These are phyloP conservation scores for Echria macrotheca DNA, from an alignment of 495 filamentous ascomycete species.

Conservation along the genomic window DNA sequence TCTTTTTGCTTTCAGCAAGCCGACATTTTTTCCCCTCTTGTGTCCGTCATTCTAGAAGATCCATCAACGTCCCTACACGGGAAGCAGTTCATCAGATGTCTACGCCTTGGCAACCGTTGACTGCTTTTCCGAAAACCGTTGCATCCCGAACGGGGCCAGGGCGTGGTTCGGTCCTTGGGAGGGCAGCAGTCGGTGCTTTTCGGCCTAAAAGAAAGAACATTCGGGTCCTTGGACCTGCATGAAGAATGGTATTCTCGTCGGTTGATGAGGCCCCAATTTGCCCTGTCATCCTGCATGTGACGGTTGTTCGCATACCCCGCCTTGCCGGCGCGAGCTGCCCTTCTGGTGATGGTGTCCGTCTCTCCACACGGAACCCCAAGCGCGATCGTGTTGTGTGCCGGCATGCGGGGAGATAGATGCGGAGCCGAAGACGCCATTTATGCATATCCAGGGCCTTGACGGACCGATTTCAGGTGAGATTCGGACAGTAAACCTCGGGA, in stretches of 20 bases:
- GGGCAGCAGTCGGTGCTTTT: not conserved
- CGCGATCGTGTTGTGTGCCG: constrained; percentile 5
- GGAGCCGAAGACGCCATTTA: not conserved
- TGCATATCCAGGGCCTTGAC: constrained; percentile 3
- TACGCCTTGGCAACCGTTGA: too few relatives aligned
- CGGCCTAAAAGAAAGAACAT: too few relatives aligned
- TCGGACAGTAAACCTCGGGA: not conserved
- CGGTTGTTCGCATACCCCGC: not conserved
- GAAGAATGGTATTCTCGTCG: not conserved
- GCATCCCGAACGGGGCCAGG: too few relatives aligned
- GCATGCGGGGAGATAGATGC: constrained; percentile 7
- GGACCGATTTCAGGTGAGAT: constrained; percentile 4
- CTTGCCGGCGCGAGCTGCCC: constrained; percentile 11
- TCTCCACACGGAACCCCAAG: constrained; percentile 6
- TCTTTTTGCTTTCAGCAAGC: too few relatives aligned
- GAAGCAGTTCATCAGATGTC: too few relatives aligned
- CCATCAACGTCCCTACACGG: too few relatives aligned
- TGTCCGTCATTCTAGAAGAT: too few relatives aligned
- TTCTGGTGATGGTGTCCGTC: constrained; percentile 10
- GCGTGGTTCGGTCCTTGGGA: too few relatives aligned
- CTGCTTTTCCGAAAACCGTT: too few relatives aligned
- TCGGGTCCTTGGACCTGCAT: too few relatives aligned
- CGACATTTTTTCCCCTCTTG: too few relatives aligned
- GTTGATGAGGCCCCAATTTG: not conserved
- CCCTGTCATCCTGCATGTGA: too few relatives aligned